Evolutionary conservation across 768 basidiomycete species (phyloP), one percentile per base, ranked within the genome.

Genomic region (Mycena olivaceomarginata): DNA sequence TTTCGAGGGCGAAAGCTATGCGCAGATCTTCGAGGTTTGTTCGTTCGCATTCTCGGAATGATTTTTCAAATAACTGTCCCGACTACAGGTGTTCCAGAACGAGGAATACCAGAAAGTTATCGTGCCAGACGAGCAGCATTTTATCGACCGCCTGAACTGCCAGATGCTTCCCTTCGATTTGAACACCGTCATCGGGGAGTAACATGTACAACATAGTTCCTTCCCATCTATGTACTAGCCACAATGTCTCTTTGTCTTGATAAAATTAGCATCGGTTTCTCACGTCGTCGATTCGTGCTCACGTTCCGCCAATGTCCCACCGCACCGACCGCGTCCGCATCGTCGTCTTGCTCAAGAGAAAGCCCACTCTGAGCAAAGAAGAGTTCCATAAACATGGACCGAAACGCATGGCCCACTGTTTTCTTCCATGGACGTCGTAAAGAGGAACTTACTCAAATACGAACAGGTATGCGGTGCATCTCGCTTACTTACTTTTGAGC

Each of bases 361-460:
- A 81, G 41, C 72, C 81, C 1, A 80, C 76, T 4, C 70, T 85
- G 11, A 82, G 84, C 13, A 79, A 79, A 63, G 83, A 85, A 67
- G 83, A 86, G 63, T 87, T 84, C 78, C 79, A 81, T 59, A 75
- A 67, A 18, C 82, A 85, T 73, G 85, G 85, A 64, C 83, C 10
- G 77, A 81, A 20, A 80, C 79, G 0, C 85, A 86, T 70, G 80
- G 80, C 22, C 68, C 80, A 22, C 71, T 83, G 11, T 85, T 87
- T 77, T 71, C 76, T 20, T 84, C 82, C 4, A 79, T 85, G 57
- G 82, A 82, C 15, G 80, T 86, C 18, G 85, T 82, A 40, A 84
- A 85, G 79, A 82, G 71, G 59, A 85, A 87, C 57, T 73, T 84
- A 46, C 80, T 85, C 39, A 85, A 85, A 57, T 86, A 85, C 72